Evolutionary conservation across 2,329 filamentous ascomycete genomes (phyloP).

Genomic region (Aspergillus calidoustus): DNA sequence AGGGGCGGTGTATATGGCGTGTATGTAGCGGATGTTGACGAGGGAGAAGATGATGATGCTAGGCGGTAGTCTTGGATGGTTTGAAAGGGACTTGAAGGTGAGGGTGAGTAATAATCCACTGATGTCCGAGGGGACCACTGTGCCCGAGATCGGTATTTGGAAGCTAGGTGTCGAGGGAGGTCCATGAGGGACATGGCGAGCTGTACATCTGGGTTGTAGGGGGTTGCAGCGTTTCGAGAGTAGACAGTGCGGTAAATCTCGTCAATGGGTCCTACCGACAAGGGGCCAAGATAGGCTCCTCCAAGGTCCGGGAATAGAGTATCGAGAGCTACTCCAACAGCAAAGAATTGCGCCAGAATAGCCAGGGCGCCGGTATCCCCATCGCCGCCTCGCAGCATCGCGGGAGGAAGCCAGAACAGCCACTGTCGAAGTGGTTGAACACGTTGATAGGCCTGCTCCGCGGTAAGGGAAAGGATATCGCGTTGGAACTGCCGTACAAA

Average conservation of each 20-base stretch:
- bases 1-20: slow-evolving; percentile 48
- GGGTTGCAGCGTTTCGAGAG: slow-evolving; percentile 66
- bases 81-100: slow-evolving; percentile 41
- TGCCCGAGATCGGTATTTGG: slow-evolving; percentile 71
- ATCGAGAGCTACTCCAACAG: slow-evolving; percentile 83
- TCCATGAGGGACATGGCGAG: slow-evolving; percentile 72
- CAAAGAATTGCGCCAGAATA: slow-evolving; percentile 90
- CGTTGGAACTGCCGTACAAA: slow-evolving; percentile 75
- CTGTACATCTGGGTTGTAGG: slow-evolving; percentile 61
- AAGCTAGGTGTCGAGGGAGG: slow-evolving; percentile 70
- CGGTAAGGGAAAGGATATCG: slow-evolving; percentile 69
- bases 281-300: slow-evolving; percentile 81
- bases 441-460: slow-evolving; percentile 86
- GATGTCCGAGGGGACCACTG: slow-evolving; percentile 59
- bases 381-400: slow-evolving; percentile 76
- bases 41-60: slow-evolving; percentile 43
- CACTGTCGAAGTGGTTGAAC: slow-evolving; percentile 86
- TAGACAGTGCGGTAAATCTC: slow-evolving; percentile 79
- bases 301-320: slow-evolving; percentile 91
- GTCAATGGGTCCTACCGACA: slow-evolving; percentile 80
- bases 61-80: slow-evolving; percentile 36
- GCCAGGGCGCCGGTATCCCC: slow-evolving; percentile 78
- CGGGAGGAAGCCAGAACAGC: slow-evolving; percentile 94
- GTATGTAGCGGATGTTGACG: slow-evolving; percentile 43
- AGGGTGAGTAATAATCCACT: slow-evolving; percentile 43